Base-by-base conservation (phyloP, 2,329 filamentous ascomycete species). In the Beauveria bassiana region DNA sequence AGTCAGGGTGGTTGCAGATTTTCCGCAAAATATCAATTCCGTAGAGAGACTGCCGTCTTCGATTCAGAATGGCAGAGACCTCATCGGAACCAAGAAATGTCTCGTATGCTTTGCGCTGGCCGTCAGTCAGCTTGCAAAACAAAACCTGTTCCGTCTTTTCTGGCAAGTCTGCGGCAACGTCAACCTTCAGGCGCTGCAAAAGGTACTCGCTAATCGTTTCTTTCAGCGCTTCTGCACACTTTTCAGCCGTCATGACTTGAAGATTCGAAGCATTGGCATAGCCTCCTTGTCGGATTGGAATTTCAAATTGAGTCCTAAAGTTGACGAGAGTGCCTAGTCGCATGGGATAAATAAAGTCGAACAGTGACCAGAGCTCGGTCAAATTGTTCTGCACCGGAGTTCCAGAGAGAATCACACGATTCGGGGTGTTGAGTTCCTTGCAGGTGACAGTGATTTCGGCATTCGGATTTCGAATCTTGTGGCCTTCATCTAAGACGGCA, bases 371-470 rank as follows among this genome's bases (percentile, higher is more conserved):
- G 0, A 99, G 79, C 72, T 99, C 96, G 0, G 89, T 88, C 28
- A 99, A 77, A 65, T 97, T 98, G 73, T 99, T 99, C 73, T 99
- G 96, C 80, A 99, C 96, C 0, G 96, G 96, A 0, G 95, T 99
- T 5, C 95, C 95, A 0, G 96, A 98, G 1, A 99, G 79, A 63
- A 99, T 98, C 65, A 98, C 82, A 24, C 96, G 86, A 68, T 98
- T 95, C 0, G 90, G 84, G 0, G 95, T 99, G 40, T 89, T 87
- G 12, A 99, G 78, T 72, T 97, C 91, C 72, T 99, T 99, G 80
- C 92, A 96, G 66, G 92, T 90, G 58, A 98, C 90, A 0, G 96
- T 97, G 65, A 99, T 95, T 7, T 90, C 88, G 0, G 95, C 92
- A 68, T 98, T 96, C 0, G 95, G 95, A 68, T 99, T 99, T 45